Evolutionary conservation across 2,329 filamentous ascomycete genomes (phyloP), one percentile per base, ranked within the genome.

Genomic region (Fusarium algeriense): DNA sequence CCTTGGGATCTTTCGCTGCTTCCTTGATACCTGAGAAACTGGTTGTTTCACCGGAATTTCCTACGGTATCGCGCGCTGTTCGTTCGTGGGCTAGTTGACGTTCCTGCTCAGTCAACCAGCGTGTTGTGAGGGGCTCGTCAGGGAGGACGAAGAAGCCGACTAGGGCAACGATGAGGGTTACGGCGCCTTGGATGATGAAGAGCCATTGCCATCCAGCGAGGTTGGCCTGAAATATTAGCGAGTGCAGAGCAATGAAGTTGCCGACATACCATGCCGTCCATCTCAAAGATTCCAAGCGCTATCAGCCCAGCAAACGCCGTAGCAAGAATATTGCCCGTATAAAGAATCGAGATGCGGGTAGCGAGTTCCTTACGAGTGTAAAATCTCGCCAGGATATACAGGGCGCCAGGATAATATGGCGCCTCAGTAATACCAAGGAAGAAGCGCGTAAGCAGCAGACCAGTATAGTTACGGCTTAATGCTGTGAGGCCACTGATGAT

Each of bases 141-240:
- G 76, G 78, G 0, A 79, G 58, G 49, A 77, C 46, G 38, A 77
- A 79, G 57, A 73, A 76, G 6, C 73, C 64, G 1, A 56, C 11
- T 9, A 79, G 12, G 7, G 74, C 73, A 2, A 78, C 52, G 2
- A 74, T 11, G 8, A 78, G 69, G 0, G 77, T 77, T 7, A 75
- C 83, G 3, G 83, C 82, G 14, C 90, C 90, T 77, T 92, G 89
- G 20, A 92, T 87, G 41, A 92, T 90, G 79, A 92, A 92, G 0
- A 92, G 82, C 75, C 78, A 80, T 41, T 75, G 75, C 79, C 76
- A 80, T 6, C 78, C 77, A 0, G 66, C 67, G 3, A 80, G 59
- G 0, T 73, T 67, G 1, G 56, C 66, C 63, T 69, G 2, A 14
- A 0, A 12, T 4, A 9, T 64, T 5, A 66, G n/a, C 5, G 19